Percentiles rank a stretch among this genome's conserved stretches.
Conservation (phyloP, 2,329 filamentous ascomycete species). For the Neofusicoccum umdonicola region DNA sequence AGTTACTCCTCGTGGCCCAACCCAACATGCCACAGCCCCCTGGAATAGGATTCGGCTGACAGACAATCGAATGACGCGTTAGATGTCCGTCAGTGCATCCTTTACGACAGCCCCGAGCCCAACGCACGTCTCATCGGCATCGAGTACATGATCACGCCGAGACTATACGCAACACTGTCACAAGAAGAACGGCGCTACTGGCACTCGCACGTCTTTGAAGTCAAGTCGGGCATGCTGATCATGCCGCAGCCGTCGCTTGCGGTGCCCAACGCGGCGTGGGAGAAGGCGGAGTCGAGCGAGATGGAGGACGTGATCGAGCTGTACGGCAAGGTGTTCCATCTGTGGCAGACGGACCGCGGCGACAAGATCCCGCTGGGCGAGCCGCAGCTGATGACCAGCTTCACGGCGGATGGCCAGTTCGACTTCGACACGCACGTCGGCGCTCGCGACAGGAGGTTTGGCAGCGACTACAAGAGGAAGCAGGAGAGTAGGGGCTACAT, state of each 20-base stretch:
- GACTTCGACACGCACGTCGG: slow-evolving; percentile 46
- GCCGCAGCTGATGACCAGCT: slow-evolving; percentile 65
- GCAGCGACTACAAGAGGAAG: slow-evolving; percentile 53
- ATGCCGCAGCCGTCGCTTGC: slow-evolving; percentile 60
- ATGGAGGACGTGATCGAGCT: slow-evolving; percentile 73
- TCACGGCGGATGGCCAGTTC: slow-evolving; percentile 51
- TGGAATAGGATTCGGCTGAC: not conserved
- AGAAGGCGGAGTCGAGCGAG: slow-evolving; percentile 72
- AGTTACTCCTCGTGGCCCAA: not conserved
- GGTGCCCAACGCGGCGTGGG: slow-evolving; percentile 65
- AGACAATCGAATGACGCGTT: slow-evolving; percentile 2
- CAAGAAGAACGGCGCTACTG: slow-evolving; percentile 69
- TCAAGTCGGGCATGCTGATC: slow-evolving; percentile 76
- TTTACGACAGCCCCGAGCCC: slow-evolving; percentile 70
- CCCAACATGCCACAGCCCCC: not conserved
- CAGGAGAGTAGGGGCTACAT: slow-evolving; percentile 54
- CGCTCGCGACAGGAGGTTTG: slow-evolving; percentile 55
- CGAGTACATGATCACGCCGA: slow-evolving; percentile 80
- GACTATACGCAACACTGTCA: slow-evolving; percentile 65
- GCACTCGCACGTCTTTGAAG: slow-evolving; percentile 75
- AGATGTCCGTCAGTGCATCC: slow-evolving; percentile 79
- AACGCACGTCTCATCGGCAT: slow-evolving; percentile 68
- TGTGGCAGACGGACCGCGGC: slow-evolving; percentile 81
- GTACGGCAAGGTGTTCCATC: slow-evolving; percentile 82
- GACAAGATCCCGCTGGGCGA: slow-evolving; percentile 61